phyloP scores from a whole-genome alignment of 768 basidiomycete species.

The Psilocybe subaeruginosa region DNA sequence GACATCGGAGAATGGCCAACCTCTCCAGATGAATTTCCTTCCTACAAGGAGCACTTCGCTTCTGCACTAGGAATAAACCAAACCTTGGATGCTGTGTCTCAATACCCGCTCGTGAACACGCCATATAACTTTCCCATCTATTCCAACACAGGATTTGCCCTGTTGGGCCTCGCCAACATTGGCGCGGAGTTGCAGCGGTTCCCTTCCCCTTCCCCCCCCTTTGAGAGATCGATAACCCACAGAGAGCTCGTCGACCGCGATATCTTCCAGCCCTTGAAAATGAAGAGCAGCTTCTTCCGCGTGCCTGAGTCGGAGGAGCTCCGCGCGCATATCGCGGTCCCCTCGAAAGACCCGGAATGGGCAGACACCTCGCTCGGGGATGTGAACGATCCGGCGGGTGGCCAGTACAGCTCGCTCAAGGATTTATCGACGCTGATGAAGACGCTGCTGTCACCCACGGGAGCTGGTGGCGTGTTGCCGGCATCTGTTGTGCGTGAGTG shows the following conservation, averaged over 20 bases:
- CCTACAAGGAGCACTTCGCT: background rate
- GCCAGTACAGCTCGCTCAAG: constrained; percentile 52
- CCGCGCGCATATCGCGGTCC: constrained; percentile 39
- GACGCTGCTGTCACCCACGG: constrained; percentile 44
- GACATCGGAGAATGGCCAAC: constrained; percentile 45
- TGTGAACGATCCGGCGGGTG: constrained; percentile 45
- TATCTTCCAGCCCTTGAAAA: constrained; percentile 49
- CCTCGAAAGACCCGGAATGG: constrained; percentile 34
- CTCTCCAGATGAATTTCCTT: constrained; percentile 14
- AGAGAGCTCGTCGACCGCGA: constrained; percentile 49
- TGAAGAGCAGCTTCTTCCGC: constrained; percentile 48
- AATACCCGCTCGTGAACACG: constrained; percentile 40
- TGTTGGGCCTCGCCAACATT: constrained; percentile 69
- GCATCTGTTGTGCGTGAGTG: constrained; percentile 40
- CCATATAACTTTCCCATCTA: constrained; percentile 65
- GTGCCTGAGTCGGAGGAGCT: constrained; percentile 35
- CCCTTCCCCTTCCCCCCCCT: constrained; percentile 30
- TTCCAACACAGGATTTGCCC: constrained; percentile 76
- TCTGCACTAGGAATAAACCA: background rate
- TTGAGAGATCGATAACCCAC: constrained; percentile 34
- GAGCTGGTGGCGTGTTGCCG: constrained; percentile 35
- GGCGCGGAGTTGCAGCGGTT: constrained; percentile 37
- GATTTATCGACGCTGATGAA: constrained; percentile 49
- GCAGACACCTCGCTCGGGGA: constrained; percentile 45
- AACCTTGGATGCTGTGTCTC: constrained; percentile 37